Percentiles rank a stretch among this genome's conserved stretches.
These are phyloP conservation scores for Talaromyces pinophilus DNA, from an alignment of 2,329 filamentous ascomycete species.

Conservation along the genomic window DNA sequence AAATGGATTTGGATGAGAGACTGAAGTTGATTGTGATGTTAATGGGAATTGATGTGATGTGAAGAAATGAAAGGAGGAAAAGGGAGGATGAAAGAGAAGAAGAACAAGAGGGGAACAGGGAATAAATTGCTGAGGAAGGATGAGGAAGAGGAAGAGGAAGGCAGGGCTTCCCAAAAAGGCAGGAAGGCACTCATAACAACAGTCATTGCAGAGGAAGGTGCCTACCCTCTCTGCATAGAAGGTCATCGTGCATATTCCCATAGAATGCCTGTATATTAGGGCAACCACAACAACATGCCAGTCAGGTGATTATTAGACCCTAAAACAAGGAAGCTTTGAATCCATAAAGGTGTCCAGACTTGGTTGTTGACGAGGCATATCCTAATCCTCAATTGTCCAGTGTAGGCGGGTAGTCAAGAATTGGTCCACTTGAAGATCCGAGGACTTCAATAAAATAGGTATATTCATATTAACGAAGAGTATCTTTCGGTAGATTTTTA, in stretches of 20 bases:
- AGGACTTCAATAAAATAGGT: background rate
- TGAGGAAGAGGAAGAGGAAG: slow-evolving; percentile 25
- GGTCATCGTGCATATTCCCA: background rate
- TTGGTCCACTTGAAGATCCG: background rate
- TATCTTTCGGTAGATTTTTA: background rate
- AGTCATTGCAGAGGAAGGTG: background rate
- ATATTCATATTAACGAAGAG: background rate
- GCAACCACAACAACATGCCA: background rate
- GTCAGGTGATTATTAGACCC: background rate
- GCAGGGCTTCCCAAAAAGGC: background rate
- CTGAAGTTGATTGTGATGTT: slow-evolving; percentile 52
- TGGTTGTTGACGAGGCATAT: background rate
- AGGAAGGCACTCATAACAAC: background rate
- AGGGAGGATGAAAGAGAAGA: slow-evolving; percentile 27
- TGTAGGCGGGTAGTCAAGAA: background rate
- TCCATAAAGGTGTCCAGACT: background rate
- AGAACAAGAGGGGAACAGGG: slow-evolving; percentile 26
- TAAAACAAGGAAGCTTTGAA: background rate
- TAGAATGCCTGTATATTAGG: background rate
- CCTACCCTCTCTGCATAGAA: background rate
- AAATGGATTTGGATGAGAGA: slow-evolving; percentile 55
- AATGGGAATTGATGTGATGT: slow-evolving; percentile 39
- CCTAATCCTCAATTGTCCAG: background rate
- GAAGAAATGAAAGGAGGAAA: slow-evolving; percentile 30
- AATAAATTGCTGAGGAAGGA: slow-evolving; percentile 24